Evolutionary conservation across 192 early-diverging fungal genomes (phyloP), one percentile per base, ranked within the genome.

Genomic region (Ramicandelaber brevisporus): DNA sequence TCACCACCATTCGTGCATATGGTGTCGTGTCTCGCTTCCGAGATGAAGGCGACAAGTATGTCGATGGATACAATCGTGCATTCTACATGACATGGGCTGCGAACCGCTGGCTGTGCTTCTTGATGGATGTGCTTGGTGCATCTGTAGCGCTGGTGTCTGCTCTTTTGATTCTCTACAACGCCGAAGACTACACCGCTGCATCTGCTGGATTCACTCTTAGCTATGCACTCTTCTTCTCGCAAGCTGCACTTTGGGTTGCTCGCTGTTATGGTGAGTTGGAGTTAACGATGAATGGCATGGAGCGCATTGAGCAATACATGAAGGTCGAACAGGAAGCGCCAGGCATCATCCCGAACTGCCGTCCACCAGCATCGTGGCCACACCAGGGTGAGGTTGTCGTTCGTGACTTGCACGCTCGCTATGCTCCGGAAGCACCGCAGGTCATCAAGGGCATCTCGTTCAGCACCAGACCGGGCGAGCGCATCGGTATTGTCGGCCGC

Each of bases 401-500:
- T 12, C 39, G 55, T 9, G 41, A 70, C 18, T 31, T 93, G 28
- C 40, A 53, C 4, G 59, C 77, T 22, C 61, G 61, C 10, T 89
- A 93, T 31, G 49, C 67, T 0, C 54, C 62, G 17, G 71, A 70
- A 27, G n/a, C n/a, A n/a, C 50, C 55, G 10, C 63, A 62, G 13
- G 70, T 82, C 4, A 60, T 93, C 18, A 68, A 81, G 26, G 49
- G 65, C 14, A 44, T 97, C 17, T 60, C 61, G 3, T 70, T 86
- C 29, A 32, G 46, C 5, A 63, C 82, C 27, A 50, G 43, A 6
- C 63, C 74, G 4, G 53, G 52, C 0, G 65, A 73, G 43, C 82
- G 78, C 39, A 68, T 92, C 43, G 86, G 80, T 16, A 66, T 92
- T 40, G 80, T 85, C 26, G 85, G 85, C 9, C 56, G 85, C 6